A percentile compares a stretch with the other conserved stretches of the same genome.
Evolutionary conservation across 768 basidiomycete species (phyloP).

Genomic region (Pholiota conissans): DNA sequence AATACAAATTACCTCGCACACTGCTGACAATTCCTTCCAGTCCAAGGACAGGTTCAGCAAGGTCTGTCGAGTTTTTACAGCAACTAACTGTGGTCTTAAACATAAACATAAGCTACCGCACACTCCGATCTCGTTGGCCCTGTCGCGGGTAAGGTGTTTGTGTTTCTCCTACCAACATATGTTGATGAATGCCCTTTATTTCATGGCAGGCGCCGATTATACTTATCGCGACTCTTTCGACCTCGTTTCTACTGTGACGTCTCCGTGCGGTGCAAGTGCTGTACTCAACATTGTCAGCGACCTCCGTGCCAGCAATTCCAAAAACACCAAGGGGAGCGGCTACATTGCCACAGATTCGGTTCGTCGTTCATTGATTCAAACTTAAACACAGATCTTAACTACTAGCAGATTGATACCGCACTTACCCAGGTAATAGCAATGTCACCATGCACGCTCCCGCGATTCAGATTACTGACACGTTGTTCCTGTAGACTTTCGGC

Average conservation of each 20-base stretch:
- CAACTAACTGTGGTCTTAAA: not conserved
- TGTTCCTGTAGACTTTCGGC: conserved; percentile 21
- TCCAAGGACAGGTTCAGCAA: conserved; percentile 25
- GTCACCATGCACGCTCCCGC: too few species aligned
- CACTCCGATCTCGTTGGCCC: conserved; percentile 22
- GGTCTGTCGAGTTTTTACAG: conserved; percentile 6
- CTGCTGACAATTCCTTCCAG: conserved; percentile 5
- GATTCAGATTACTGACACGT: too few species aligned
- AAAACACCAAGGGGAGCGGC: conserved; percentile 22
- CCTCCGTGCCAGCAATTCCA: conserved; percentile 21
- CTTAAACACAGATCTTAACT: not conserved
- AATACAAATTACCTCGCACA: not conserved
- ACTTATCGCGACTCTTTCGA: conserved; percentile 26
- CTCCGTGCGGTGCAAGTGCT: conserved; percentile 22
- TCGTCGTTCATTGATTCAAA: not conserved
- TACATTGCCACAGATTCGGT: conserved; percentile 26
- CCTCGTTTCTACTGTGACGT: conserved; percentile 20
- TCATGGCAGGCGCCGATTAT: conserved; percentile 19
- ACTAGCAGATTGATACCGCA: conserved; percentile 10
- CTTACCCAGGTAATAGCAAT: conserved; percentile 9
- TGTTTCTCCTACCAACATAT: not conserved
- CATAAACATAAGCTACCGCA: conserved; percentile 16
- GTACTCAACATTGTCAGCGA: conserved; percentile 24
- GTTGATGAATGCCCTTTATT: not conserved
- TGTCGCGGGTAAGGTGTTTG: conserved; percentile 15